Percentiles rank a stretch among this genome's conserved stretches.
phyloP scores from a whole-genome alignment of 441 rosid species.

The Pelargonium cotyledonis region DNA sequence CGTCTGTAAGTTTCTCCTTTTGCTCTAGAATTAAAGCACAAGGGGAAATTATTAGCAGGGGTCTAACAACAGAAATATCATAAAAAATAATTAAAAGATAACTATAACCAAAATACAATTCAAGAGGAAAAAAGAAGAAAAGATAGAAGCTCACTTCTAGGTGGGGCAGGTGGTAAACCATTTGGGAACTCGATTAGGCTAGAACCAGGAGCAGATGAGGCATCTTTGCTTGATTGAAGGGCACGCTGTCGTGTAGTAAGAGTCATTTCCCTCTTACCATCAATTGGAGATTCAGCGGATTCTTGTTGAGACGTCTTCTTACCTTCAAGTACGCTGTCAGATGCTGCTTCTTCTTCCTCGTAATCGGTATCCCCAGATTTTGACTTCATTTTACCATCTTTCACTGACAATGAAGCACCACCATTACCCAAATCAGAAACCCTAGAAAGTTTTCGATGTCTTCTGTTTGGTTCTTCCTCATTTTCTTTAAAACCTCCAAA shows the following conservation, averaged over 20 bases:
- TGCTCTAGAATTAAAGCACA: slow-evolving; percentile 41
- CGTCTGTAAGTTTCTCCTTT: slow-evolving; percentile 77
- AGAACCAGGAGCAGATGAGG: slow-evolving; percentile 41
- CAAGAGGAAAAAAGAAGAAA: not conserved
- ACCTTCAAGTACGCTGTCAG: slow-evolving; percentile 46
- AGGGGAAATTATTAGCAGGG: not conserved
- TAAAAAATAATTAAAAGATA: not conserved
- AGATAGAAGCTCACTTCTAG: slow-evolving; percentile 61
- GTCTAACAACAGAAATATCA: not conserved
- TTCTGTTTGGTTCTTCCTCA: slow-evolving; percentile 48
- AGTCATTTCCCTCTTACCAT: slow-evolving; percentile 55
- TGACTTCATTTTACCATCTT: slow-evolving; percentile 49
- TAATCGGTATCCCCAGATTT: slow-evolving; percentile 43
- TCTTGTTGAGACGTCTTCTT: slow-evolving; percentile 50
- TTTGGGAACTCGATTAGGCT: slow-evolving; percentile 71
- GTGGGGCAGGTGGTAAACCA: slow-evolving; percentile 87
- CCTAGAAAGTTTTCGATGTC: slow-evolving; percentile 49
- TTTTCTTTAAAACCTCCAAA: slow-evolving; percentile 36
- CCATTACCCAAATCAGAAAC: slow-evolving; percentile 37
- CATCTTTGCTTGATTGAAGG: slow-evolving; percentile 68
- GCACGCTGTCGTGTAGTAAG: slow-evolving; percentile 88
- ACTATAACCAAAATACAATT: not conserved
- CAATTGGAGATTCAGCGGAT: slow-evolving; percentile 46
- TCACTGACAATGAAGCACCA: slow-evolving; percentile 31
- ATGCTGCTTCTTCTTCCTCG: slow-evolving; percentile 49